Conservation (phyloP, 1,139 yeast species). For the Nakaseomyces sp. region DNA sequence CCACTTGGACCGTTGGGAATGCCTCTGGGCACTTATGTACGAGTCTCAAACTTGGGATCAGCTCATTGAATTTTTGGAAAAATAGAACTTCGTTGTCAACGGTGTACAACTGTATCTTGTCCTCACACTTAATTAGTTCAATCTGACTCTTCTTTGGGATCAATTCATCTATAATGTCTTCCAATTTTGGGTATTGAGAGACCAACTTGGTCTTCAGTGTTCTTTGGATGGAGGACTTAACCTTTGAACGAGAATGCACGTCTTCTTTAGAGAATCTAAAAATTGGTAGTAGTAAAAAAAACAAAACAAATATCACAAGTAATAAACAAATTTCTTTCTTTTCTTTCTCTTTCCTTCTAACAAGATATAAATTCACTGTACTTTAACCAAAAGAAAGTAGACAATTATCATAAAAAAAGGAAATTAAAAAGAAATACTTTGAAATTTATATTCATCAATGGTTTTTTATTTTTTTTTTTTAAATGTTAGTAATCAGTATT, state of each 20-base stretch:
- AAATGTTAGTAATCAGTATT: constrained; percentile 3
- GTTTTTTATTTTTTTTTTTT: too few species aligned
- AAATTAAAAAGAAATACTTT: too few species aligned
- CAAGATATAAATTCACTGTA: too few species aligned
- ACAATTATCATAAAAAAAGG: too few species aligned
- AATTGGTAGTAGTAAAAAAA: constrained; percentile 6
- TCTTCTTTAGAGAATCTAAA: constrained; percentile 78
- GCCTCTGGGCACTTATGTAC: constrained; percentile 77
- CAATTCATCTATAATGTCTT: constrained; percentile 66
- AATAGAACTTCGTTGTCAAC: constrained; percentile 67
- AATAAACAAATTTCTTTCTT: too few species aligned
- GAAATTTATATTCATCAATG: too few species aligned
- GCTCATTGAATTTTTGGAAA: constrained; percentile 77
- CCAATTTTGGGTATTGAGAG: constrained; percentile 62
- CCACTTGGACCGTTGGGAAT: constrained; percentile 85
- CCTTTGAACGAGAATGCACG: constrained; percentile 80
- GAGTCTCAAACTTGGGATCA: constrained; percentile 66
- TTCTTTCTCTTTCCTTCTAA: too few species aligned
- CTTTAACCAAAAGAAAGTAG: too few species aligned
- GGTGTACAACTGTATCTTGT: constrained; percentile 70
- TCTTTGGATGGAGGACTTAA: constrained; percentile 87
- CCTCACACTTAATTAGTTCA: constrained; percentile 78
- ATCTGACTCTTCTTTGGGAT: constrained; percentile 91
- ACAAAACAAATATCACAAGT: too few species aligned
- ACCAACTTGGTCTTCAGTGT: constrained; percentile 67